A percentile compares a stretch with the other conserved stretches of the same genome.
Conservation (phyloP, 805 yeast species). For the Wickerhamiella spandovensis region DNA sequence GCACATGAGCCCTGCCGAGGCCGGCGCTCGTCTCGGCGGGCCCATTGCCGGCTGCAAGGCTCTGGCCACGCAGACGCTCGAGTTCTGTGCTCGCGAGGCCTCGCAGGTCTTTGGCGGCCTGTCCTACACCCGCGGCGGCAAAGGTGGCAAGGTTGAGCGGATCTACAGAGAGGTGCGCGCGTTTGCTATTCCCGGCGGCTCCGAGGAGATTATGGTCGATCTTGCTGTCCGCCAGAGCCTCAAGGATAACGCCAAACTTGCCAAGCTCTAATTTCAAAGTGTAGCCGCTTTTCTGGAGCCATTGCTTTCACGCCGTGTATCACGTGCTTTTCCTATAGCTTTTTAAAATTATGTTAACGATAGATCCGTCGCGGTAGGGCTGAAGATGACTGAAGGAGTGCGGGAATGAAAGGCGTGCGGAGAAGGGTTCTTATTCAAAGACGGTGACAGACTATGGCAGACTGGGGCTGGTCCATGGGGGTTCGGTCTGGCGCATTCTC, state of each 20-base stretch:
- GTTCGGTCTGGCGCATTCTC: too few relatives aligned
- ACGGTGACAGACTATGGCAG: too few relatives aligned
- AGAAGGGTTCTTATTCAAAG: too few relatives aligned
- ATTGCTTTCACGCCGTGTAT: too few relatives aligned
- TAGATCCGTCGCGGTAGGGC: too few relatives aligned
- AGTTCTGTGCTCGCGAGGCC: slow-evolving; percentile 32
- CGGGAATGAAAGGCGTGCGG: too few relatives aligned
- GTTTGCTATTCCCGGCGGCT: slow-evolving; percentile 33
- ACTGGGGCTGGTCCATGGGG: too few relatives aligned
- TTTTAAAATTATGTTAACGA: too few relatives aligned
- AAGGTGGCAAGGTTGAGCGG: slow-evolving; percentile 31
- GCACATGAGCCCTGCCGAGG: slow-evolving; percentile 24
- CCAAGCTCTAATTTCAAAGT: slow-evolving; percentile 21
- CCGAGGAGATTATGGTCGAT: slow-evolving; percentile 33
- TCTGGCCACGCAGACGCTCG: slow-evolving; percentile 28
- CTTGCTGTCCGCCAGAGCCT: slow-evolving; percentile 28
- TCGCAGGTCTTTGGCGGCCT: slow-evolving; percentile 33
- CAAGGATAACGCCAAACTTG: slow-evolving; percentile 25
- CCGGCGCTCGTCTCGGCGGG: slow-evolving; percentile 28
- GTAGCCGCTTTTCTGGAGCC: too few relatives aligned
- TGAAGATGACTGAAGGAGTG: too few relatives aligned
- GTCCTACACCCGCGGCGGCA: slow-evolving; percentile 31
- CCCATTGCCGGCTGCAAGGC: slow-evolving; percentile 33
- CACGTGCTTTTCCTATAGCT: too few relatives aligned
- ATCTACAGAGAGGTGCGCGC: slow-evolving; percentile 33